Evolutionary conservation across 202 grass and related monocot genomes (phyloP), one percentile per base, ranked within the genome.

Genomic region (Saccharum hybrid): DNA sequence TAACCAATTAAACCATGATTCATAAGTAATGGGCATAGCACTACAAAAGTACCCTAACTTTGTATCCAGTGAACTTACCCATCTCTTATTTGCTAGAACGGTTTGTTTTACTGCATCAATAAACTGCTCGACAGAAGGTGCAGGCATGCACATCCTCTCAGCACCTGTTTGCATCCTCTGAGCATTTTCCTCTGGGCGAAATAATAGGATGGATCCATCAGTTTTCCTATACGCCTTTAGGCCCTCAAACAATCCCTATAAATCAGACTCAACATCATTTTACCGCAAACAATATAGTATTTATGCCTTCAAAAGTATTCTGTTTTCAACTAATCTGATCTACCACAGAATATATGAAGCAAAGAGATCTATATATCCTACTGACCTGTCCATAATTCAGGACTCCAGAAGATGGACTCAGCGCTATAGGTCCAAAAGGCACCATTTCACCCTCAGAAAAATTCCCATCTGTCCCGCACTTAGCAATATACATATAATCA

Each of bases 311-410:
- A 26, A 62, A 68, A 49, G 1, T 16, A 10, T 40, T 16, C 0
- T 11, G 16, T 9, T 76, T 70, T 76, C 18, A 78, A 66, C 18
- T 68, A 68, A 19, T 74, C 13, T 7, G 77, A 61, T 71, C 28
- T 78, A 18, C 66, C 67, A 36, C 45, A 79, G 16, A 68, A 75
- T 26, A 75, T 66, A 67, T 28, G 68, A 52, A 90, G 8, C 18
- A 70, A 81, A 66, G 49, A 52, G 30, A 68, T 80, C n/a, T 74
- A 70, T 12, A 52, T 49, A 26, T 26, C 40, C 31, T 68, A 83
- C 88, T 89, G 83, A 98, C 96, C 96, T 98, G 93, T 74, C 96
- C 96, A 71, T 98, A 98, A 81, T 98, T 98, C 52, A 98, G 85
- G 78, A 98, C 90, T 77, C 92, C 96, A 33, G 96, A 86, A 76